Conservation (phyloP, 768 basidiomycete genomes). For the Porphyrellus cyaneotinctus region DNA sequence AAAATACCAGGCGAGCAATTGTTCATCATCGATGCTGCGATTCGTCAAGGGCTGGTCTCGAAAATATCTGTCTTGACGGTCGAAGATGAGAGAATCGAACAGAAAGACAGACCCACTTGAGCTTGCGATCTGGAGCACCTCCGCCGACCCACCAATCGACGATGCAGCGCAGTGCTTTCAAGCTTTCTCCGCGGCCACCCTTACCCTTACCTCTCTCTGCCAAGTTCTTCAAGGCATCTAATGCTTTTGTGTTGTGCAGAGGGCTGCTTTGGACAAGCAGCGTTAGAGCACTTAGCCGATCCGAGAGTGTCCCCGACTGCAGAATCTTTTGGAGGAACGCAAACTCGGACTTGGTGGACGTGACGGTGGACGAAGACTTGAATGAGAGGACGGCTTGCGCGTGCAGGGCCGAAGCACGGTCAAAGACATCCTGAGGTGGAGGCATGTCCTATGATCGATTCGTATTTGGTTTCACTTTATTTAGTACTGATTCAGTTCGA, state of each 20-base stretch:
- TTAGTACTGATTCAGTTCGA: too few relatives aligned
- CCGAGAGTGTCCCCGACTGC: conserved; percentile 84
- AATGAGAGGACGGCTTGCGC: conserved; percentile 41
- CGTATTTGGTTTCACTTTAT: too few relatives aligned
- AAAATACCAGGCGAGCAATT: conserved; percentile 82
- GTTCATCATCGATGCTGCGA: conserved; percentile 60
- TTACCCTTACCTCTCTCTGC: conserved; percentile 75
- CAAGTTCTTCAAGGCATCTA: conserved; percentile 73
- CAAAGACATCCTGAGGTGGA: conserved; percentile 34
- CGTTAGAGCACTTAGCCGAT: conserved; percentile 86
- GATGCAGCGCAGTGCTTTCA: conserved; percentile 87
- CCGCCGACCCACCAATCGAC: conserved; percentile 98
- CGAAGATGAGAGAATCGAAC: neutral
- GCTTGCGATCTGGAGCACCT: conserved; percentile 81
- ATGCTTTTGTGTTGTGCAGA: conserved; percentile 75
- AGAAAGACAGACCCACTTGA: conserved; percentile 53
- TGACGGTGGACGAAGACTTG: conserved; percentile 44
- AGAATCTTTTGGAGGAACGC: conserved; percentile 84
- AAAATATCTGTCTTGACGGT: conserved; percentile 62
- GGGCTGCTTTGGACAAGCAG: conserved; percentile 87
- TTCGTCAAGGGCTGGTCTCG: conserved; percentile 79
- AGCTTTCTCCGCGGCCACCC: conserved; percentile 87
- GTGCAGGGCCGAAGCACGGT: conserved; percentile 49
- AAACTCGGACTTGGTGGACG: conserved; percentile 61
- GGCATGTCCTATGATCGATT: too few relatives aligned